Conservation (phyloP, 1,139 yeast species). For the Starmera stellimalicola region DNA sequence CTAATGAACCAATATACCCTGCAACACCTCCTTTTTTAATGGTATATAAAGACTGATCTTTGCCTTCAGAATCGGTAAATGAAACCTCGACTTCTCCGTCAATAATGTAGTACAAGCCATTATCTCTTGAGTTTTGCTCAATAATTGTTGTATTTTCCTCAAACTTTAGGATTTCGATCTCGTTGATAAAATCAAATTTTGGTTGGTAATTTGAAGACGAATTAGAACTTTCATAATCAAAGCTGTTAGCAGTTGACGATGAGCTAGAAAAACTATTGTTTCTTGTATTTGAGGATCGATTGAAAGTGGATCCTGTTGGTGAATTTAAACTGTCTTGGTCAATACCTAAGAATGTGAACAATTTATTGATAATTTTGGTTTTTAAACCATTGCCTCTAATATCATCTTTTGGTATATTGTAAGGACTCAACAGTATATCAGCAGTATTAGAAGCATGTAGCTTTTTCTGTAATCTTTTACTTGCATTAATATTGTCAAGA, state of each 20-base stretch:
- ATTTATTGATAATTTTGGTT: constrained; percentile 63
- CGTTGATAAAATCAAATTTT: constrained; percentile 48
- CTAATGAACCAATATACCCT: constrained; percentile 74
- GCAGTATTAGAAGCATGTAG: too few relatives aligned
- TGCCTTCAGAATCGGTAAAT: constrained; percentile 21
- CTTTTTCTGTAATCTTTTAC: too few relatives aligned
- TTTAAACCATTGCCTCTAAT: too few relatives aligned
- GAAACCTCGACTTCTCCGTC: constrained; percentile 67
- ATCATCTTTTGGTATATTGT: too few relatives aligned
- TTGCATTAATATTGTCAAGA: too few relatives aligned
- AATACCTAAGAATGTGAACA: constrained; percentile 67
- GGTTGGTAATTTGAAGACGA: constrained; percentile 5
- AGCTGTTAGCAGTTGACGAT: constrained; percentile 8
- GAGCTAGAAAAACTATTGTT: constrained; percentile 4
- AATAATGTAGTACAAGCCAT: constrained; percentile 73
- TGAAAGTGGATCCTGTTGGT: not conserved
- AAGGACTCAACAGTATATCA: too few relatives aligned
- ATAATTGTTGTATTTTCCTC: constrained; percentile 49
- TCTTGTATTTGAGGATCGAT: not conserved
- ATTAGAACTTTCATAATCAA: constrained; percentile 3
- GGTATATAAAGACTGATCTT: constrained; percentile 40
- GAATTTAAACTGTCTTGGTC: constrained; percentile 29
- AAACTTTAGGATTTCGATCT: constrained; percentile 46
- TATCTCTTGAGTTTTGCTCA: constrained; percentile 53
- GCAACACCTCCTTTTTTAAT: constrained; percentile 77